A percentile compares a stretch with the other conserved stretches of the same genome.
These are phyloP conservation scores for Dillenia turbinata DNA, from an alignment of 164 flowering plant species.

Conservation along the genomic window DNA sequence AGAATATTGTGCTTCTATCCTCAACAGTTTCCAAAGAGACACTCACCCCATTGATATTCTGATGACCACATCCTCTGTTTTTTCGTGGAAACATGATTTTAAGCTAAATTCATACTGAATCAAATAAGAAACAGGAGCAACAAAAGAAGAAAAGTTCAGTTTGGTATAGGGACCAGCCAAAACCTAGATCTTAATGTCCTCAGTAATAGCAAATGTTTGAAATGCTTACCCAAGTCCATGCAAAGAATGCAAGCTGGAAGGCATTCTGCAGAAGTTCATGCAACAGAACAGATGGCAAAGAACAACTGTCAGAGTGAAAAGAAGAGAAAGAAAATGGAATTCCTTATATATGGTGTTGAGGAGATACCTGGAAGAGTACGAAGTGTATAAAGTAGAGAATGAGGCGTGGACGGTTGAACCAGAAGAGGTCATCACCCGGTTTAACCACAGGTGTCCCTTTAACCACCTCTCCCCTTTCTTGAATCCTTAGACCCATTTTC, in stretches of 20 bases:
- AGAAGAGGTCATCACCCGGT: constrained; percentile 37
- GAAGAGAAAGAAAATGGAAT: background rate
- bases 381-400: constrained; percentile 42
- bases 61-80: constrained; percentile 4
- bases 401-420: constrained; percentile 42
- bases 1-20: too few species aligned
- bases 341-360: too few species aligned
- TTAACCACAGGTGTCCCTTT: constrained; percentile 40
- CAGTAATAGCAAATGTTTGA: background rate
- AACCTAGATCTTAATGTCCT: background rate
- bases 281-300: background rate
- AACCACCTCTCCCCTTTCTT: constrained; percentile 31
- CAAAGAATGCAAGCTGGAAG: constrained; percentile 34
- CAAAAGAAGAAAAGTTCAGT: background rate
- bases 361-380: constrained; percentile 42
- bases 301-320: background rate
- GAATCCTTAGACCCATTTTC: constrained; percentile 38
- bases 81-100: constrained; percentile 36
- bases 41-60: constrained; percentile 5
- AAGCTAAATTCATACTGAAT: constrained; percentile 49
- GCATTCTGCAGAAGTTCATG: constrained; percentile 25
- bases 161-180: background rate
- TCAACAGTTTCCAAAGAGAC: background rate
- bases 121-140: background rate
- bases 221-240: constrained; percentile 29